Conservation (phyloP, 768 basidiomycete genomes). For the Agaricus blazei region DNA sequence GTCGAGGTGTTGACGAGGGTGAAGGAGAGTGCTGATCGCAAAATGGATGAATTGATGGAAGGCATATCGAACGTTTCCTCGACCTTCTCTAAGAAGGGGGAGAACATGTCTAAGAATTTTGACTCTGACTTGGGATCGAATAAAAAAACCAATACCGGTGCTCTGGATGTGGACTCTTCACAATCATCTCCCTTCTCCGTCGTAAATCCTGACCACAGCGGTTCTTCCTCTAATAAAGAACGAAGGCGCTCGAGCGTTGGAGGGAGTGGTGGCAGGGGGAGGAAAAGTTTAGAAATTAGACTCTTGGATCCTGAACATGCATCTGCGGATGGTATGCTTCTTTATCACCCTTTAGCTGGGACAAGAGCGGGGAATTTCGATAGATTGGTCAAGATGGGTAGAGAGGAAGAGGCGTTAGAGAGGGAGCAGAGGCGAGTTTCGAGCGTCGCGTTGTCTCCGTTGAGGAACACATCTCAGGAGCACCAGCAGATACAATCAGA, state of each 20-base stretch:
- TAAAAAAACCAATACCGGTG: neutral
- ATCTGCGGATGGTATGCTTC: slow-evolving; percentile 2
- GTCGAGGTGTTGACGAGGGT: slow-evolving; percentile 33
- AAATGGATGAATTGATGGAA: slow-evolving; percentile 1
- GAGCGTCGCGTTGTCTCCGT: slow-evolving; percentile 14
- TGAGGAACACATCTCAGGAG: slow-evolving; percentile 3
- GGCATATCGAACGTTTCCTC: neutral
- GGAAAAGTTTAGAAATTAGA: slow-evolving; percentile 15
- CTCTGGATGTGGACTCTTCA: neutral
- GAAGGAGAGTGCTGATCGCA: slow-evolving; percentile 30
- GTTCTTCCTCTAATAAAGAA: too few relatives aligned
- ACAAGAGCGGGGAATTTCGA: slow-evolving; percentile 18
- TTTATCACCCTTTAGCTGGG: slow-evolving; percentile 22
- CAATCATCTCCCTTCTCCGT: neutral
- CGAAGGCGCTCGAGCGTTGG: neutral
- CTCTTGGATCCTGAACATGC: slow-evolving; percentile 9
- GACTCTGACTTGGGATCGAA: neutral
- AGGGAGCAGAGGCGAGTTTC: slow-evolving; percentile 30
- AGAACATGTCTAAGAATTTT: neutral
- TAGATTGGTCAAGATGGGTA: slow-evolving; percentile 28
- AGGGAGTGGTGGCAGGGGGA: neutral
- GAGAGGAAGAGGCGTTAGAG: slow-evolving; percentile 28
- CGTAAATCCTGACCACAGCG: neutral
- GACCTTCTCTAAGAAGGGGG: neutral
- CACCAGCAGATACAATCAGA: slow-evolving; percentile 8